These are phyloP conservation scores for Guadua angustifolia DNA, from an alignment of 176 grass and related monocot species.

Conservation along the genomic window DNA sequence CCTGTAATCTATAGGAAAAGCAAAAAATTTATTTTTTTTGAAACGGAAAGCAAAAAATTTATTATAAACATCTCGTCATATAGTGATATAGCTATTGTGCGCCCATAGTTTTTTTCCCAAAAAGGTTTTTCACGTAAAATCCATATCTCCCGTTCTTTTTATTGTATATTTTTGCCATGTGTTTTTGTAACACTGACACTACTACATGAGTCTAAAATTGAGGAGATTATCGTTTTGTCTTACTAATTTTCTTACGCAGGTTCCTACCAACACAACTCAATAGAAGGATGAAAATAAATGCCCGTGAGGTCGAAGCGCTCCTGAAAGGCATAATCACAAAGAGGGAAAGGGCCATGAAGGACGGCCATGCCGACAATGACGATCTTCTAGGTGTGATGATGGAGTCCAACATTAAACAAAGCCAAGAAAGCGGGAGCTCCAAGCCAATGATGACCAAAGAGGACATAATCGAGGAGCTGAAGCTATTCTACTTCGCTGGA, in stretches of 20 bases:
- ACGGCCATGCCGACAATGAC: neutral
- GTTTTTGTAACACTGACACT: neutral
- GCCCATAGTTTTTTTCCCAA: too few species aligned
- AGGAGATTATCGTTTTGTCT: too few species aligned
- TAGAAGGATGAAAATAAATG: constrained; percentile 45
- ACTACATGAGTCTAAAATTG: neutral
- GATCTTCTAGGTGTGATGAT: constrained; percentile 65
- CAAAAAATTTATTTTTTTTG: too few species aligned
- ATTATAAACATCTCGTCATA: too few species aligned
- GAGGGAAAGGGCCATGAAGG: constrained; percentile 48
- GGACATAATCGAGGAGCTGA: constrained; percentile 69
- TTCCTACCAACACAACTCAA: constrained; percentile 60
- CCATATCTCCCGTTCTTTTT: too few species aligned
- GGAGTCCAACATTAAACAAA: constrained; percentile 46
- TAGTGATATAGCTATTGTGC: too few species aligned
- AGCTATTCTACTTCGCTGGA: constrained; percentile 79
- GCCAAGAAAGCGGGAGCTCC: constrained; percentile 36
- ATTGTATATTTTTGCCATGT: too few species aligned
- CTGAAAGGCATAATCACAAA: constrained; percentile 54
- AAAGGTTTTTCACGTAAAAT: too few species aligned
- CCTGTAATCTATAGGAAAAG: too few species aligned
- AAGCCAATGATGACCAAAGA: constrained; percentile 55
- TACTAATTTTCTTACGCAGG: constrained; percentile 21
- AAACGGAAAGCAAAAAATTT: too few species aligned
- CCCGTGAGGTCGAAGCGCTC: constrained; percentile 34